These are phyloP conservation scores for Margaritispora aquatica DNA, from an alignment of 495 filamentous ascomycete genomes.

Conservation along the genomic window DNA sequence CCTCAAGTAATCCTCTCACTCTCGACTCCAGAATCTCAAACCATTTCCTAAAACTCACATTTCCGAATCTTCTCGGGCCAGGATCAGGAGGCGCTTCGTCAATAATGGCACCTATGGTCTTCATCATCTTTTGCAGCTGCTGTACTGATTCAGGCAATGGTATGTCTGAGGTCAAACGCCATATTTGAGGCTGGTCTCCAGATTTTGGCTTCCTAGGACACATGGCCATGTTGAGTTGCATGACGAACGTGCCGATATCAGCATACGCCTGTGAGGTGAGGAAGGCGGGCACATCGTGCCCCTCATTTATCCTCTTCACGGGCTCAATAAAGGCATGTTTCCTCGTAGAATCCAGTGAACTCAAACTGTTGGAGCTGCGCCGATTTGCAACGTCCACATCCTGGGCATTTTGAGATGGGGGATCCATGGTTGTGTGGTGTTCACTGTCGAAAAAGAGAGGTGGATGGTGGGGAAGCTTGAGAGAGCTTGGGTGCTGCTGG, in stretches of 20 bases:
- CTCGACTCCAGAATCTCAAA: conserved; percentile 58
- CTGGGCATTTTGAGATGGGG: background rate
- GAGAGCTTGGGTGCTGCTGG: background rate
- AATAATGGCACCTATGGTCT: conserved; percentile 56
- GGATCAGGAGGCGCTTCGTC: conserved; percentile 75
- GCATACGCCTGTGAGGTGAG: conserved; percentile 72
- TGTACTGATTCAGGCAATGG: conserved; percentile 46
- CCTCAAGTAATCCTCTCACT: conserved; percentile 48
- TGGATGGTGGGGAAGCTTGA: background rate
- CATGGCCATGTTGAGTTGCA: conserved; percentile 85
- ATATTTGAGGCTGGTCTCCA: conserved; percentile 41
- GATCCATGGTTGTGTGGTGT: background rate
- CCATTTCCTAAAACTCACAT: conserved; percentile 84
- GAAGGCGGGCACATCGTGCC: conserved; percentile 70
- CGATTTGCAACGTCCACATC: background rate
- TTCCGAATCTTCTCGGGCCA: conserved; percentile 86
- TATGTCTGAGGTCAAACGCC: conserved; percentile 41
- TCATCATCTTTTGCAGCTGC: conserved; percentile 56
- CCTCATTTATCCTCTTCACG: conserved; percentile 75
- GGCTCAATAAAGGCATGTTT: conserved; percentile 22
- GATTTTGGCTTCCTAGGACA: conserved; percentile 49
- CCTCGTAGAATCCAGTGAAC: conserved; percentile 9
- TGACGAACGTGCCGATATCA: conserved; percentile 77
- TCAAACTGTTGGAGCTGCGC: background rate
- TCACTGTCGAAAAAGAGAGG: background rate